Conservation (phyloP, 345 rosid genomes). For the Cardiospermum halicacabum region DNA sequence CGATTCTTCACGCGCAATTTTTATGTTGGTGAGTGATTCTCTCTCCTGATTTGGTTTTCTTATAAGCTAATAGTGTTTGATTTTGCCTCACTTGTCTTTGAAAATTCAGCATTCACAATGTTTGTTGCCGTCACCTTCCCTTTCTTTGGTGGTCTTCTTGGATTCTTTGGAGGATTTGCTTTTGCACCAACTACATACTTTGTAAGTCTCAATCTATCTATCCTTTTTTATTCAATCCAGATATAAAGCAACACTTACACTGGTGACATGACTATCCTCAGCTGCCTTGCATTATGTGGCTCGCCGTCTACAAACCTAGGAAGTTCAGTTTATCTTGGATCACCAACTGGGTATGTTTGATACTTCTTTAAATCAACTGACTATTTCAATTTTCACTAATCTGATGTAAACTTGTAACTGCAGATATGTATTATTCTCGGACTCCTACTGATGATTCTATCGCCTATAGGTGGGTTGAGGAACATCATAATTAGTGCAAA, state of each 20-base stretch:
- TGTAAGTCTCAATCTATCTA: conserved; percentile 32
- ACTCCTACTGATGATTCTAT: conserved; percentile 47
- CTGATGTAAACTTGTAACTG: conserved; percentile 3
- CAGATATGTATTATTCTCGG: conserved; percentile 75
- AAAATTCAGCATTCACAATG: conserved; percentile 56
- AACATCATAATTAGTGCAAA: conserved; percentile 54
- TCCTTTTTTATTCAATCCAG: background rate
- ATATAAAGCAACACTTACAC: background rate
- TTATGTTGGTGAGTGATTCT: conserved; percentile 49
- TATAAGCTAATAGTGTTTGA: background rate
- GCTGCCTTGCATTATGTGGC: conserved; percentile 86
- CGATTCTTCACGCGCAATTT: conserved; percentile 45
- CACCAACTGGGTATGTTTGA: conserved; percentile 63
- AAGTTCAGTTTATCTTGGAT: conserved; percentile 64
- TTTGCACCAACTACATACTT: conserved; percentile 83
- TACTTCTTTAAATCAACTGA: background rate
- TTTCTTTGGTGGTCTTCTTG: conserved; percentile 75
- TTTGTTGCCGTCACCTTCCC: conserved; percentile 67
- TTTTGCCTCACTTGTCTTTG: background rate
- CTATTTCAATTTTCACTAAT: background rate
- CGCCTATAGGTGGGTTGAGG: conserved; percentile 84
- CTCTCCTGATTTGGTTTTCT: background rate
- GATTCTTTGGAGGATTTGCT: conserved; percentile 85
- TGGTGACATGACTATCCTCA: conserved; percentile 11
- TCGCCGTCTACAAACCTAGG: conserved; percentile 65